Evolutionary conservation across 2,329 filamentous ascomycete species (phyloP), one percentile per base, ranked within the genome.

Genomic region (Elsinoe batatas): DNA sequence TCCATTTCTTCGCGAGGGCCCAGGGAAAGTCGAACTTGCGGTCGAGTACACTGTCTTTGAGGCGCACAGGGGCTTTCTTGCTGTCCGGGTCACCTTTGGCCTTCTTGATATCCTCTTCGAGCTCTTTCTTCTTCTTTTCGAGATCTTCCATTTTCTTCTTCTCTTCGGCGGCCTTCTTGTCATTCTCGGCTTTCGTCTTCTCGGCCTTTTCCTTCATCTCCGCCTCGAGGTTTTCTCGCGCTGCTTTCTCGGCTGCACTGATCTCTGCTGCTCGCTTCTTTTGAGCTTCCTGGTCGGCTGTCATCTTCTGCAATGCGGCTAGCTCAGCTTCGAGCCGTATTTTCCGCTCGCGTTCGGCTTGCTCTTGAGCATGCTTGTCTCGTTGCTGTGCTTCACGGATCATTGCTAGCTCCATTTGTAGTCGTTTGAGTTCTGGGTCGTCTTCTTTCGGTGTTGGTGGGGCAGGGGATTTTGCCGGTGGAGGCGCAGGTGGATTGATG

Each of bases 11-110:
- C 70, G 90, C 95, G 30, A 94, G 70, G 60, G 91, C 82, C 71
- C 85, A 95, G 1, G 91, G 91, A 65, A 96, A 95, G 71, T 83
- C 93, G 69, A 94, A 96, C 69, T 94, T 95, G 61, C 91, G 80
- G 32, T 88, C 88, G 20, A 55, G 15, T 13, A 96, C 83, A 0
- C 90, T 90, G 67, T 96, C 91, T 71, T 94, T 94, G 74, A 95
- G 95, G 62, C 84, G 85, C 68, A 95, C 88, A 2, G 87, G 88
- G 42, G 83, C 76, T 68, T 88, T 87, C 61, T 77, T 76, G 56
- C 77, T 74, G n/a, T 79, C 76, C 1, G 76, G 73, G 65, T 65
- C 72, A 58, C 63, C 77, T 69, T 61, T 74, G 54, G 72, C 72
- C 54, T 74, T 75, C 46, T 70, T 72, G 2, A 69, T 68, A 59